These are phyloP conservation scores for Neurospora tetrasperma DNA, from an alignment of 495 filamentous ascomycete species.

Conservation along the genomic window DNA sequence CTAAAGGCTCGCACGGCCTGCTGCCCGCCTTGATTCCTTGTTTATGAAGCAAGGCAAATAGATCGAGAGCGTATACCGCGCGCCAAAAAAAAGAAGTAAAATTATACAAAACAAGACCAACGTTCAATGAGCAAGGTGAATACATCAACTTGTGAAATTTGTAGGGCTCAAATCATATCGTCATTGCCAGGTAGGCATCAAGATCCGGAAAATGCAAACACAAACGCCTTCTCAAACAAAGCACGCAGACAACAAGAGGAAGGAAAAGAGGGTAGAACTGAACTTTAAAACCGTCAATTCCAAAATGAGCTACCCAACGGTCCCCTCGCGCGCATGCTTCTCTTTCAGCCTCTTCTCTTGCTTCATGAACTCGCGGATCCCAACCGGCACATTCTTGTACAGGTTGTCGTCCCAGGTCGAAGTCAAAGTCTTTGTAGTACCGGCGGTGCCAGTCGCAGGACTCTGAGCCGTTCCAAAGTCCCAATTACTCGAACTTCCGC, in stretches of 20 bases:
- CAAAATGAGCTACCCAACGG: slow-evolving; percentile 23
- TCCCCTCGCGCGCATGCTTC: slow-evolving; percentile 46
- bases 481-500: slow-evolving; percentile 63
- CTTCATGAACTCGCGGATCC: slow-evolving; percentile 95
- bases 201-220: background rate
- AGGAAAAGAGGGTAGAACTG: background rate
- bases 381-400: slow-evolving; percentile 78
- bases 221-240: background rate
- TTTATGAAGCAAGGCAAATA: background rate
- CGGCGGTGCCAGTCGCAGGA: too few species aligned
- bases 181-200: background rate
- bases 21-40: background rate
- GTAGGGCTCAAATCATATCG: background rate
- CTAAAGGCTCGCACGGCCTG: background rate
- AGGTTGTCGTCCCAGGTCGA: slow-evolving; percentile 45
- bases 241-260: background rate
- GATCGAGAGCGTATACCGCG: background rate
- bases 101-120: background rate
- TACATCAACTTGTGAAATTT: background rate
- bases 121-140: background rate
- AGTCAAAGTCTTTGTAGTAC: background rate
- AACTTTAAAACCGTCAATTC: background rate
- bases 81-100: background rate
- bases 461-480: slow-evolving; percentile 18
- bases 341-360: slow-evolving; percentile 85